A percentile compares a stretch with the other conserved stretches of the same genome.
Evolutionary conservation across 176 grass and related monocot species (phyloP).

Genomic region (Triticum monococcum): DNA sequence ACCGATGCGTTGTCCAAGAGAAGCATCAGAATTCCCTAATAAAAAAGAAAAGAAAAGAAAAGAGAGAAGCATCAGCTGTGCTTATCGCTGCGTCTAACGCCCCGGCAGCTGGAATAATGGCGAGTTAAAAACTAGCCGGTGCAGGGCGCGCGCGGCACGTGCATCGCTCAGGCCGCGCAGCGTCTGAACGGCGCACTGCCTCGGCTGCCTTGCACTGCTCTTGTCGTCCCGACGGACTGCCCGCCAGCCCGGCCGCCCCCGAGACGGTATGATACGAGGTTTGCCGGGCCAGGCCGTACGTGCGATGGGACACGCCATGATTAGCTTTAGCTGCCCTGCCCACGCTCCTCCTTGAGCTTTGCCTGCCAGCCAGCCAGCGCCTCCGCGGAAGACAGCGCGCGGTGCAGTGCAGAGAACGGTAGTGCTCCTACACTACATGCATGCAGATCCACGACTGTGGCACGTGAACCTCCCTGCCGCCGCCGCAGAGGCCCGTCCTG

Average conservation of each 20-base stretch:
- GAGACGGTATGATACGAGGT: constrained; percentile 24
- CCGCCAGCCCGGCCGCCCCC: neutral
- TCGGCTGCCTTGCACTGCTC: neutral
- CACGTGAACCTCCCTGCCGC: no score
- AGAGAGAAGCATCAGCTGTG: no score
- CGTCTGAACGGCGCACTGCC: neutral
- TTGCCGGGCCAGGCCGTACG: neutral
- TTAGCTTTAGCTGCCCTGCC: no score
- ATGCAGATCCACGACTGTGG: no score
- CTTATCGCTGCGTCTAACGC: no score
- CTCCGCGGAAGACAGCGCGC: no score
- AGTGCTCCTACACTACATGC: no score
- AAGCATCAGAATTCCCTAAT: no score
- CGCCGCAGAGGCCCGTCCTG: neutral
- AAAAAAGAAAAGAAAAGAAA: no score
- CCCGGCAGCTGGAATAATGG: neutral
- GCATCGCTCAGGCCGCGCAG: neutral
- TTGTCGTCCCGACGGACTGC: neutral
- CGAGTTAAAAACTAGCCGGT: neutral
- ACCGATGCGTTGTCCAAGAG: no score
- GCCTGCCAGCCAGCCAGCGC: neutral
- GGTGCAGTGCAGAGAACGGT: neutral
- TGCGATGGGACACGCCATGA: neutral
- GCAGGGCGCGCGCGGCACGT: neutral
- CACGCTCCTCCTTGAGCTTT: neutral